Percentiles rank a stretch among this genome's conserved stretches.
Conservation (phyloP, 1,284 basidiomycete species). For the Malassezia sympodialis region DNA sequence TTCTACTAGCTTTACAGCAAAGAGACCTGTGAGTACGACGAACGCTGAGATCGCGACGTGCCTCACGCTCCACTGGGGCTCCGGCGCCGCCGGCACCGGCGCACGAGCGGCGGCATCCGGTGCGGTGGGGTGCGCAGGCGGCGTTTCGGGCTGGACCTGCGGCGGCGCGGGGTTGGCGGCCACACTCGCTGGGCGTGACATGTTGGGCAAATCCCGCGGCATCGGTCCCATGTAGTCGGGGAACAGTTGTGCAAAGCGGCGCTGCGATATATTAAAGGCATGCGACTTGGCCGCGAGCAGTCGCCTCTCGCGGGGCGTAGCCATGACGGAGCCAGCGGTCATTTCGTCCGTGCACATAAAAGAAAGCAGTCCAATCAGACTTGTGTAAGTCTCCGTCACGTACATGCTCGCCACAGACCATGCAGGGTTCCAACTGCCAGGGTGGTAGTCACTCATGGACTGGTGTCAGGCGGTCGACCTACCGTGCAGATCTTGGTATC, state of each 20-base stretch:
- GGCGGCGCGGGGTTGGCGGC: background rate
- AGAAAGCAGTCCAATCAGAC: conserved; percentile 81
- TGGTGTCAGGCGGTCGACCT: background rate
- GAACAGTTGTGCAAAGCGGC: conserved; percentile 56
- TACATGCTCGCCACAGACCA: conserved; percentile 87
- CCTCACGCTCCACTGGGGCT: background rate
- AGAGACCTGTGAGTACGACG: conserved; percentile 3
- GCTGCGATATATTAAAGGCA: conserved; percentile 67
- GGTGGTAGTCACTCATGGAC: conserved; percentile 59
- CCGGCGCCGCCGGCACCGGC: background rate
- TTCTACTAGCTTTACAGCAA: conserved; percentile 47
- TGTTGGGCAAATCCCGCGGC: conserved; percentile 39
- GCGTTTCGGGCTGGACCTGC: background rate
- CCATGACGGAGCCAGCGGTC: conserved; percentile 80
- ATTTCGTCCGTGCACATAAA: conserved; percentile 96
- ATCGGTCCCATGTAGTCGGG: conserved; percentile 29
- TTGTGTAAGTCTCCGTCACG: conserved; percentile 4
- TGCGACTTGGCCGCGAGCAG: conserved; percentile 69
- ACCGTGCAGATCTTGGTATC: conserved; percentile 68
- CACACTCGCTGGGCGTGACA: conserved; percentile 18
- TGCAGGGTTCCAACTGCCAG: conserved; percentile 76
- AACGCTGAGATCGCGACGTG: background rate
- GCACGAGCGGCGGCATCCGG: background rate
- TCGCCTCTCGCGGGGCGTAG: conserved; percentile 68
- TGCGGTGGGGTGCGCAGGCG: background rate